Conservation (phyloP, 2,329 filamentous ascomycete species). For the Fusarium dimerum region DNA sequence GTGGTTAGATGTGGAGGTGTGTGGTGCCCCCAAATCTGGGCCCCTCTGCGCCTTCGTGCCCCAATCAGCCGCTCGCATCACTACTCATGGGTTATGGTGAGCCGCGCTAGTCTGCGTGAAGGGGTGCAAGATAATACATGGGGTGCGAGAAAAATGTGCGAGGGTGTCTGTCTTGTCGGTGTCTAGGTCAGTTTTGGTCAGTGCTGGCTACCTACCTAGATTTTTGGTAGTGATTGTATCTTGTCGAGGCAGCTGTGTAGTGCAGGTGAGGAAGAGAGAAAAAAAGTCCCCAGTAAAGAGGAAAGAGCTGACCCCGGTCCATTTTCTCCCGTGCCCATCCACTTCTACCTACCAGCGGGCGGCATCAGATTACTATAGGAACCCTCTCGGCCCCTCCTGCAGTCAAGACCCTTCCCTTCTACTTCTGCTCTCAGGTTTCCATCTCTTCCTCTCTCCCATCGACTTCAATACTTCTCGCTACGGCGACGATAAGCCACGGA, state of each 20-base stretch:
- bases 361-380: conserved; percentile 26
- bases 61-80: conserved; percentile 26
- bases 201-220: neutral
- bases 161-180: neutral
- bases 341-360: conserved; percentile 7
- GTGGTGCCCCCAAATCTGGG: conserved; percentile 10
- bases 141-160: conserved; percentile 13
- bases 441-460: conserved; percentile 12
- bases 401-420: conserved; percentile 22
- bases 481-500: conserved; percentile 23
- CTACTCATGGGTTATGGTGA: conserved; percentile 24
- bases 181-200: neutral
- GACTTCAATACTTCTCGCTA: conserved; percentile 19
- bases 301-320: conserved; percentile 14
- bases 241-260: neutral
- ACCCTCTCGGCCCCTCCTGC: conserved; percentile 25
- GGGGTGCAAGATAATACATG: conserved; percentile 10
- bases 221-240: neutral
- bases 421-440: conserved; percentile 14
- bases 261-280: neutral
- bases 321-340: conserved; percentile 15
- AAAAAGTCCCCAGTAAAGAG: neutral
- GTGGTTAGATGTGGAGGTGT: neutral
- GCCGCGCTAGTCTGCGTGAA: conserved; percentile 17
- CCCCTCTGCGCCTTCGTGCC: conserved; percentile 13